Evolutionary conservation across 257 asterid species (phyloP), one percentile per base, ranked within the genome.

Genomic region (Scutellaria baicalensis): DNA sequence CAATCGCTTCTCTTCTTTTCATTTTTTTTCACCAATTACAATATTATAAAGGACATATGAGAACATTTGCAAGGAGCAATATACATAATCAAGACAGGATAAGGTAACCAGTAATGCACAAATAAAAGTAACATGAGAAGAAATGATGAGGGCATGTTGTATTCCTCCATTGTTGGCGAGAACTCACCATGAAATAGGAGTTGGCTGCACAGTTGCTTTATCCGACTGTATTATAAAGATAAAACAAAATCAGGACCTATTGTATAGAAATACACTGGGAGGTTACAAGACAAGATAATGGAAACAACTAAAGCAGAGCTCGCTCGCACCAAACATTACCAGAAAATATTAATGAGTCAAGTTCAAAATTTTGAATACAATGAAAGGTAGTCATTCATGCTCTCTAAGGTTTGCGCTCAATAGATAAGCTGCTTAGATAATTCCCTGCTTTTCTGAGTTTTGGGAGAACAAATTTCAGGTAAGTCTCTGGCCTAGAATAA

Each of bases 181-280:
- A 75, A 79, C 87, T 82, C 74, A 91, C 99, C 95, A 91, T 59
- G 96, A 87, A 59, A 88, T 71, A 21, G 99, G 95, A 82, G 88
- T 91, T 75, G 93, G 86, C 79, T 85, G 97, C 70, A 77, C 81
- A 71, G 79, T 70, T 61, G 91, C 88, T 80, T 78, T 88, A 74
- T 88, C 90, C 7, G 90, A 78, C 99, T 93, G 91, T 92, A 86
- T 39, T 66, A 76, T 8, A 64, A 68, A 64, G 45, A 60, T n/a
- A 78, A 60, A 47, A 59, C 27, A 70, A n/a, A 59, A 60, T 71
- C 40, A 77, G 56, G 40, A 67, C 8, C 16, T 12, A 12, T 44
- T 14, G 18, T 33, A 58, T 48, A 40, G 6, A 54, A 49, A 59
- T 23, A 50, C 20, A 59, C 13, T 21, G 23, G 16, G 39, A 45